Percentiles rank a stretch among this genome's conserved stretches.
Evolutionary conservation across 768 basidiomycete genomes (phyloP).

Genomic region (Ramaria rubella): DNA sequence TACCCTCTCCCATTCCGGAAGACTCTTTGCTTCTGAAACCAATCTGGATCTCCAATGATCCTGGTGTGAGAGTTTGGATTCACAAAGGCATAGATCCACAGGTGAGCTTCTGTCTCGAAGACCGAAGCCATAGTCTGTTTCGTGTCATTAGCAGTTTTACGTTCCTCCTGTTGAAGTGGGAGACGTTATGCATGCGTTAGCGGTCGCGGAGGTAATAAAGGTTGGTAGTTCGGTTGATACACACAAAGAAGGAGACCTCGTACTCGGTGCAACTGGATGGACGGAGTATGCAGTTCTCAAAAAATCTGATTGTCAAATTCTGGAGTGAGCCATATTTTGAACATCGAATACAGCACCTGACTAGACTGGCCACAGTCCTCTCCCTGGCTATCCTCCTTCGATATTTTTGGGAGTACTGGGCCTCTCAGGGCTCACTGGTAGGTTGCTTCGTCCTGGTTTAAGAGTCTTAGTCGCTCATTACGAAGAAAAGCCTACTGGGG

Average conservation of each 20-base stretch:
- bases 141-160: neutral
- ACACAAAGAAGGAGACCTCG: neutral
- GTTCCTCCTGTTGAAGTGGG: neutral
- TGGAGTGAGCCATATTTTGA: neutral
- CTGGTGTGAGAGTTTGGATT: neutral
- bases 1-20: neutral
- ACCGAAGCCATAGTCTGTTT: no score
- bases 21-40: neutral
- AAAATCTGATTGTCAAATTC: neutral
- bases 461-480: no score
- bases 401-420: conserved; percentile 37
- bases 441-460: no score
- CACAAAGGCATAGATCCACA: neutral
- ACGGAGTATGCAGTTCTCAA: neutral
- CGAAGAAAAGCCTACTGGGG: conserved; percentile 32
- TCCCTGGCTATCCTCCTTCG: conserved; percentile 22
- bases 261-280: neutral
- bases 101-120: no score
- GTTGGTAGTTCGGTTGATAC: neutral
- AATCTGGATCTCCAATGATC: neutral
- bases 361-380: conserved; percentile 5
- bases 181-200: neutral
- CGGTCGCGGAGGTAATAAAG: neutral
- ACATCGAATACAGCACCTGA: neutral
- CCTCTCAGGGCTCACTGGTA: conserved; percentile 27